Conservation (phyloP, 768 basidiomycete genomes). For the Lentinula boryana region DNA sequence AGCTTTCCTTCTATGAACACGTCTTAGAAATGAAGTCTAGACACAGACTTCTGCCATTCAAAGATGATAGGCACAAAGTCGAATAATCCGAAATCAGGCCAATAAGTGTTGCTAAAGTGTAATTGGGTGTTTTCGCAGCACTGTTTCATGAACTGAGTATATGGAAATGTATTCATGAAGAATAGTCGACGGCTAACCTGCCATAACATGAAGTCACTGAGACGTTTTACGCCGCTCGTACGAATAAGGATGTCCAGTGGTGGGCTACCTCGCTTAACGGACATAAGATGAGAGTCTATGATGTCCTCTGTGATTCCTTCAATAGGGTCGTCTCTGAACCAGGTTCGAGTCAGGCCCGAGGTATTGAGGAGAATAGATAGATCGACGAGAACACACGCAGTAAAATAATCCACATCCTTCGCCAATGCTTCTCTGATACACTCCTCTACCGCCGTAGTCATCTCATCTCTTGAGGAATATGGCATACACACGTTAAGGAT, state of each 20-base stretch:
- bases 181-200: conserved; percentile 54
- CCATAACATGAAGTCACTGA: conserved; percentile 93
- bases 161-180: background rate
- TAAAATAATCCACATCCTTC: background rate
- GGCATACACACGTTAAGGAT: conserved; percentile 92
- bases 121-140: conserved; percentile 80
- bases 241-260: conserved; percentile 87
- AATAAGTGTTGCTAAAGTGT: conserved; percentile 78
- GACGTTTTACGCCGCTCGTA: conserved; percentile 83
- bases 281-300: conserved; percentile 64
- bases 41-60: conserved; percentile 58
- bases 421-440: conserved; percentile 35
- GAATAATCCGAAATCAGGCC: conserved; percentile 89
- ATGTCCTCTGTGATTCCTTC: conserved; percentile 55
- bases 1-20: too few relatives aligned
- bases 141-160: conserved; percentile 28
- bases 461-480: conserved; percentile 89
- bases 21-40: too few relatives aligned
- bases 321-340: background rate
- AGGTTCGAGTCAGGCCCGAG: background rate
- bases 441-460: conserved; percentile 68
- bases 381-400: background rate
- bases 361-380: background rate
- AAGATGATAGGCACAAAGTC: conserved; percentile 87
- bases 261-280: conserved; percentile 57